These are phyloP conservation scores for Aureobasidium mangrovei DNA, from an alignment of 2,329 filamentous ascomycete species.

Conservation along the genomic window DNA sequence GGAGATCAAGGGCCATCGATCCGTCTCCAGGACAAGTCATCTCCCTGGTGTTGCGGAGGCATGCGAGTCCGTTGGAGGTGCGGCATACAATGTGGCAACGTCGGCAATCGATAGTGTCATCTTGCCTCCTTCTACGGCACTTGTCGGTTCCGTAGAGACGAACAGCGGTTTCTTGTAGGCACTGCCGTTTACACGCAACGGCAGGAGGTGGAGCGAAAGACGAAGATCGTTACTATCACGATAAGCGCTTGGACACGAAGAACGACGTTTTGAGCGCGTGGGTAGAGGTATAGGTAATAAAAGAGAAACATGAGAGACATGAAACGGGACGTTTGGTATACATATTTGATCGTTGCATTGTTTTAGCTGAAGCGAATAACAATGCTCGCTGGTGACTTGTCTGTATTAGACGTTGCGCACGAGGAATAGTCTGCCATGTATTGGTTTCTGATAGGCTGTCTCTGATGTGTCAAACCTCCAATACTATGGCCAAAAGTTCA, in stretches of 20 bases:
- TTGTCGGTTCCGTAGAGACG: conserved; percentile 4
- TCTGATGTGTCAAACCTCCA: conserved; percentile 5
- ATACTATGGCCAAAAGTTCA: conserved; percentile 4
- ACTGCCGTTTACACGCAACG: conserved; percentile 4
- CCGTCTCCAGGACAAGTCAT: neutral
- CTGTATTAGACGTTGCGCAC: conserved; percentile 11
- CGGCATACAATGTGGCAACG: neutral
- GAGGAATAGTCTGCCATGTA: conserved; percentile 1
- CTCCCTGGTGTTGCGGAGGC: neutral
- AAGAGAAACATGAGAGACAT: conserved; percentile 11
- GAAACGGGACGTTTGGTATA: conserved; percentile 12
- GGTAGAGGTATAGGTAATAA: neutral
- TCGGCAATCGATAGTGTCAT: conserved; percentile 11
- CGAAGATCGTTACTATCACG: neutral
- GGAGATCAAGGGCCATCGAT: neutral
- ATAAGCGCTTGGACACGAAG: neutral
- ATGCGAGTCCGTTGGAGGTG: neutral
- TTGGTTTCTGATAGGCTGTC: conserved; percentile 11
- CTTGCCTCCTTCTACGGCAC: conserved; percentile 4
- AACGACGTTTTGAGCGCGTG: neutral
- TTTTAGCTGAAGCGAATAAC: neutral
- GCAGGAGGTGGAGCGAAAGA: conserved; percentile 3
- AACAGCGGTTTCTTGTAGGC: conserved; percentile 11
- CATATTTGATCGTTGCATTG: conserved; percentile 6
- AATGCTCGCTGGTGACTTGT: conserved; percentile 2